phyloP scores from a whole-genome alignment of 192 early-diverging fungal species.

The Paraglomus occultum region DNA sequence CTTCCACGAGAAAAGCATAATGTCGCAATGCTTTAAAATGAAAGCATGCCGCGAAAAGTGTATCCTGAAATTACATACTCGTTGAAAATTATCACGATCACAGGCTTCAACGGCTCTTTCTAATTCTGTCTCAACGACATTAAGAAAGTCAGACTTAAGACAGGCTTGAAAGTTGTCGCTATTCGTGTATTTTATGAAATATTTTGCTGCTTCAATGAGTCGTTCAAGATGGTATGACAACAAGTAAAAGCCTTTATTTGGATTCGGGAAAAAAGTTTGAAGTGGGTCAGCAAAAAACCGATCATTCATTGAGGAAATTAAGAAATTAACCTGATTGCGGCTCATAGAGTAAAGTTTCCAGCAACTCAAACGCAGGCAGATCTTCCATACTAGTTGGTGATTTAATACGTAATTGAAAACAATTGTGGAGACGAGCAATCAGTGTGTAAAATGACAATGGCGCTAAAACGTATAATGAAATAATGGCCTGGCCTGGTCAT shows the following conservation, averaged over 20 bases:
- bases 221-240: conserved; percentile 6
- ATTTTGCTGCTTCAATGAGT: not conserved
- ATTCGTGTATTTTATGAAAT: not conserved
- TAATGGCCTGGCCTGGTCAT: too few relatives aligned
- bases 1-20: too few relatives aligned
- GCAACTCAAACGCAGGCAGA: not conserved
- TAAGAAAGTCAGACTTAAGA: not conserved
- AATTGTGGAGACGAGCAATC: too few relatives aligned
- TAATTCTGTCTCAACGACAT: not conserved
- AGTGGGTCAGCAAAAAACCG: not conserved
- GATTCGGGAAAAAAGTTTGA: not conserved
- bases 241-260: conserved; percentile 9
- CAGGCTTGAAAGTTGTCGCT: not conserved
- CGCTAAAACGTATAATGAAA: too few relatives aligned
- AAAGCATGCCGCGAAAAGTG: too few relatives aligned
- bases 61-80: too few relatives aligned
- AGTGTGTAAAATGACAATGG: too few relatives aligned
- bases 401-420: too few relatives aligned
- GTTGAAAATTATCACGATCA: too few relatives aligned
- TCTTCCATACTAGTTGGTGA: too few relatives aligned
- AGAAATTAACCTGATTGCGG: not conserved
- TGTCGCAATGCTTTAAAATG: too few relatives aligned
- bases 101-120: too few relatives aligned
- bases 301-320: not conserved
- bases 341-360: conserved; percentile 27